These are phyloP conservation scores for Tricholoma terreum DNA, from an alignment of 768 basidiomycete species.

Conservation along the genomic window DNA sequence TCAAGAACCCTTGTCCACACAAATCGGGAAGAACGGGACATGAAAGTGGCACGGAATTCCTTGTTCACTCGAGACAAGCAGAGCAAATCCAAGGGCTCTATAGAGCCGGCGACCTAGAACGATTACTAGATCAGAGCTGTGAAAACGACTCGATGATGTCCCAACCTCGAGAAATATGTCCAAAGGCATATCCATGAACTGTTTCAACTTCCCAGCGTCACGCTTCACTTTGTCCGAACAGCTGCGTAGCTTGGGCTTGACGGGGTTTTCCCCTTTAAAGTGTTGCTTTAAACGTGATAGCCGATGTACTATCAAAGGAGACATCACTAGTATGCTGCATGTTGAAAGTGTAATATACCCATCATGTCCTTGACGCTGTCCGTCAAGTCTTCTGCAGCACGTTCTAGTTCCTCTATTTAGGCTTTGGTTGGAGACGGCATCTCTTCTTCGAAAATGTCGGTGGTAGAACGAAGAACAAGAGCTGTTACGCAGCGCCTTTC, in stretches of 20 bases:
- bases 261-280: not conserved
- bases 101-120: not conserved
- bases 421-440: too few species aligned
- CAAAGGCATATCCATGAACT: slow-evolving; percentile 21
- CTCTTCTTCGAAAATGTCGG: too few species aligned
- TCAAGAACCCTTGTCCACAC: slow-evolving; percentile 2
- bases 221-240: slow-evolving; percentile 8
- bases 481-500: too few species aligned
- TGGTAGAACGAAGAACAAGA: too few species aligned
- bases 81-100: slow-evolving; percentile 3
- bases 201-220: slow-evolving; percentile 14
- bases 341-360: not conserved
- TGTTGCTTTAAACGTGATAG: not conserved
- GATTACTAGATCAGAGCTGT: not conserved
- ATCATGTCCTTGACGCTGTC: not conserved
- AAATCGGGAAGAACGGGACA: slow-evolving; percentile 4
- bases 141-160: not conserved
- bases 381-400: not conserved
- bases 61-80: slow-evolving; percentile 1
- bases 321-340: too few species aligned
- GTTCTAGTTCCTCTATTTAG: not conserved
- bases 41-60: slow-evolving; percentile 3
- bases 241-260: not conserved
- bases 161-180: slow-evolving; percentile 27
- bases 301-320: not conserved